A percentile compares a stretch with the other conserved stretches of the same genome.
Conservation (phyloP, 345 rosid species). For the Xanthoceras sorbifolium region DNA sequence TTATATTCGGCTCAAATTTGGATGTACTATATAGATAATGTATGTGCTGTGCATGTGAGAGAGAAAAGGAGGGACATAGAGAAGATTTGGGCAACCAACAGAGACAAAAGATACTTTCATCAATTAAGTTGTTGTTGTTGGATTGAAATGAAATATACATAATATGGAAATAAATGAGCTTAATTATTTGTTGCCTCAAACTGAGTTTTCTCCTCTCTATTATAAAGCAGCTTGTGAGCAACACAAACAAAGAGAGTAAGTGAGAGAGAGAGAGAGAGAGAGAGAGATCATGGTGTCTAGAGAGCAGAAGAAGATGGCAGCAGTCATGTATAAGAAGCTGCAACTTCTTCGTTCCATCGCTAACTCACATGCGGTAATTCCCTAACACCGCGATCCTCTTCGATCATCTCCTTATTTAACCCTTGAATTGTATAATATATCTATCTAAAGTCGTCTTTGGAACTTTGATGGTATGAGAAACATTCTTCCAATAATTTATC, state of each 20-base stretch:
- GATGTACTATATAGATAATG: too few relatives aligned
- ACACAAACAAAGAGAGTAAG: slow-evolving; percentile 1
- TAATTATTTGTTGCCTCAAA: not conserved
- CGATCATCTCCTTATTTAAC: not conserved
- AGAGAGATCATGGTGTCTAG: slow-evolving; percentile 37
- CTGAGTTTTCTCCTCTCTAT: not conserved
- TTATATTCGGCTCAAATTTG: too few relatives aligned
- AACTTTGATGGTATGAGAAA: not conserved
- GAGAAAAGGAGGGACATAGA: too few relatives aligned
- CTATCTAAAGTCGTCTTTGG: not conserved
- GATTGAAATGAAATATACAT: not conserved
- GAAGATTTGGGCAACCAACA: too few relatives aligned
- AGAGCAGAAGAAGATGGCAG: slow-evolving; percentile 40
- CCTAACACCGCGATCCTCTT: not conserved
- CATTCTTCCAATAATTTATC: too few relatives aligned
- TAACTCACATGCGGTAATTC: slow-evolving; percentile 37
- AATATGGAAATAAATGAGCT: not conserved
- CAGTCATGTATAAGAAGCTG: slow-evolving; percentile 40
- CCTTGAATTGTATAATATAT: not conserved
- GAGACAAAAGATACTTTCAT: not conserved
- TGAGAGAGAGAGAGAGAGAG: slow-evolving; percentile 14
- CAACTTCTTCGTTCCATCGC: slow-evolving; percentile 39
- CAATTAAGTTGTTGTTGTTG: not conserved
- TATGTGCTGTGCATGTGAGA: too few relatives aligned
- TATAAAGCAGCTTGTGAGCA: slow-evolving; percentile 18